Evolutionary conservation across 257 asterid genomes (phyloP).

Genomic region (Coffea canephora): DNA sequence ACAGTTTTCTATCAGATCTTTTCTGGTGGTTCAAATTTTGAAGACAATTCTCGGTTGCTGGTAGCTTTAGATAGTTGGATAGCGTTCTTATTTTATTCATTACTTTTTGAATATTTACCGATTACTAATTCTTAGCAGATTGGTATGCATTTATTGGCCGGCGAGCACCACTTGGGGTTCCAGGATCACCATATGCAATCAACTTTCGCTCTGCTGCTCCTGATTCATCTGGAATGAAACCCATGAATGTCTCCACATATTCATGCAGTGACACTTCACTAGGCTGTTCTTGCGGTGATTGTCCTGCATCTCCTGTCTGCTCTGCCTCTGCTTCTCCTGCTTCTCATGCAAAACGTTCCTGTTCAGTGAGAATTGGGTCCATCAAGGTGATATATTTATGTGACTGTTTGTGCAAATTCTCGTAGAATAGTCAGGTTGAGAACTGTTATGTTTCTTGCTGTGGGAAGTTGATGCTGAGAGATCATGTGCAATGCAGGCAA

Average conservation of each 20-base stretch:
- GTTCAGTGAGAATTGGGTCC: constrained; percentile 83
- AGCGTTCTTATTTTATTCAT: neutral
- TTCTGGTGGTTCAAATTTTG: neutral
- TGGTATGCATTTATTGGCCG: constrained; percentile 88
- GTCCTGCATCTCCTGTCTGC: constrained; percentile 78
- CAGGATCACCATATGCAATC: constrained; percentile 93
- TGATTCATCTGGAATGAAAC: constrained; percentile 70
- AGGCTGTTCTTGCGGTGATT: constrained; percentile 99
- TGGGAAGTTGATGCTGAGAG: neutral
- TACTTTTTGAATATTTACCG: constrained; percentile 26
- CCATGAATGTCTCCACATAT: constrained; percentile 83
- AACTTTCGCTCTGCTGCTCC: constrained; percentile 67
- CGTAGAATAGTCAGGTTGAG: neutral
- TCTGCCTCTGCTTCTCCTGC: constrained; percentile 68
- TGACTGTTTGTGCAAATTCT: neutral
- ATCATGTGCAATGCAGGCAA: constrained; percentile 59
- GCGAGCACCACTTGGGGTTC: constrained; percentile 62
- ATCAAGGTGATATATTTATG: constrained; percentile 48
- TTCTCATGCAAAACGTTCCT: constrained; percentile 59
- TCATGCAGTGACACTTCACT: constrained; percentile 87
- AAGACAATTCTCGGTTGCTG: neutral
- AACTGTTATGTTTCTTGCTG: constrained; percentile 2
- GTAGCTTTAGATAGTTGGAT: neutral
- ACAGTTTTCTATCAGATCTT: neutral
- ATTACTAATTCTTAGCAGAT: constrained; percentile 48